A percentile compares a stretch with the other conserved stretches of the same genome.
Evolutionary conservation across 75 land plant genomes (phyloP).

Genomic region (Selaginella tamariscina): DNA sequence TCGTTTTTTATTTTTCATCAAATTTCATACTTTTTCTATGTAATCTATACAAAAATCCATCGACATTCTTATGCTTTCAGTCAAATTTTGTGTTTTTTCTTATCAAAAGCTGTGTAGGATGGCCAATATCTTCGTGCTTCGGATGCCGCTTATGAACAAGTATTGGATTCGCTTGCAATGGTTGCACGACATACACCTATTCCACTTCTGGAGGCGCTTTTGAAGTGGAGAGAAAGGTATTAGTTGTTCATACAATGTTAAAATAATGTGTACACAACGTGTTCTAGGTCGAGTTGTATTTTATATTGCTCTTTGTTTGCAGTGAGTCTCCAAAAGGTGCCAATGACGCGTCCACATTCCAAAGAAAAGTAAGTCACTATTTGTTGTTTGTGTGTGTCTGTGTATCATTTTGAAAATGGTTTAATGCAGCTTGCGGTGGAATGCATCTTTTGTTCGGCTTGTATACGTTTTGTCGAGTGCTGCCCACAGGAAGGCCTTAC

Average conservation of each 20-base stretch:
- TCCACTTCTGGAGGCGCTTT: not conserved
- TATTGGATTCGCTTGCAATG: constrained; percentile 8
- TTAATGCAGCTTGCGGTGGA: constrained; percentile 82
- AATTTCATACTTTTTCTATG: constrained; percentile 3
- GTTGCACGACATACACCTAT: constrained; percentile 1
- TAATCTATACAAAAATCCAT: not conserved
- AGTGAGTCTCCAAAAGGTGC: constrained; percentile 13
- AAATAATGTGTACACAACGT: not conserved
- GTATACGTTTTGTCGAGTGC: constrained; percentile 96
- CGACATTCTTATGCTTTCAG: not conserved
- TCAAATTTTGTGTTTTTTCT: not conserved
- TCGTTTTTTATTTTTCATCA: not conserved
- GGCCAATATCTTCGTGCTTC: constrained; percentile 12
- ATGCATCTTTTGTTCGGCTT: constrained; percentile 98
- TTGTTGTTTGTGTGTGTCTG: not conserved
- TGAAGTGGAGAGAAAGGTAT: constrained; percentile 13
- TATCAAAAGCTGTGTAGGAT: not conserved
- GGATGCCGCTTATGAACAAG: constrained; percentile 12
- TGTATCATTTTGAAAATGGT: not conserved
- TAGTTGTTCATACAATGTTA: not conserved
- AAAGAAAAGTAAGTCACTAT: constrained; percentile 6
- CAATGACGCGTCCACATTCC: constrained; percentile 9
- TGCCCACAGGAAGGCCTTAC: constrained; percentile 97
- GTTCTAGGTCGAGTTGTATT: not conserved
- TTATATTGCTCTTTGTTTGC: not conserved